phyloP scores from a whole-genome alignment of 2,329 filamentous ascomycete species.

The Monilinia laxa region DNA sequence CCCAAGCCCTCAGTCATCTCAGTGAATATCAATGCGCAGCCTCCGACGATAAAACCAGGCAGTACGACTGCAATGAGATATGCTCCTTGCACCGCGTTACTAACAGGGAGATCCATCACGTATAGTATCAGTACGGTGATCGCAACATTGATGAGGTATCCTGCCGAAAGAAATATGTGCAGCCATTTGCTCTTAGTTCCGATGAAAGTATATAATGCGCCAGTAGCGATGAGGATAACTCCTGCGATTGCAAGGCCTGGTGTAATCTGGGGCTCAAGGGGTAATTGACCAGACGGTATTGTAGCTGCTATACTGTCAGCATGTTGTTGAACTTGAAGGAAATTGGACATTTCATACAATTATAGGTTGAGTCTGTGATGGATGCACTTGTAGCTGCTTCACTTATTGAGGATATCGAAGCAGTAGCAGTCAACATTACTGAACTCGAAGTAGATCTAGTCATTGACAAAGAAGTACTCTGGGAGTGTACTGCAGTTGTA shows the following conservation, averaged over 20 bases:
- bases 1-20: conserved; percentile 80
- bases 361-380: conserved; percentile 1
- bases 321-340: background rate
- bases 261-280: conserved; percentile 71
- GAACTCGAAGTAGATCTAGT: conserved; percentile 6
- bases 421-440: conserved; percentile 10
- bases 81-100: conserved; percentile 74
- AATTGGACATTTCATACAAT: conserved; percentile 14
- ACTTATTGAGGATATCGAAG: background rate
- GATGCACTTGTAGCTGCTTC: conserved; percentile 5
- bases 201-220: conserved; percentile 69
- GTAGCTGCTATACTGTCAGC: conserved; percentile 31
- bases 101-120: conserved; percentile 78
- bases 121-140: conserved; percentile 84
- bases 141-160: conserved; percentile 69
- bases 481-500: conserved; percentile 3
- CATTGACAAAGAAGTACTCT: conserved; percentile 8
- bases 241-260: conserved; percentile 80
- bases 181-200: conserved; percentile 81
- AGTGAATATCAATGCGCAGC: conserved; percentile 71
- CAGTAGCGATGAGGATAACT: conserved; percentile 70
- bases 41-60: conserved; percentile 73
- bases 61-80: conserved; percentile 78
- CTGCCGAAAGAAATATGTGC: conserved; percentile 77
- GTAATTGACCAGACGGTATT: conserved; percentile 53